Evolutionary conservation across 106 monocot genomes (phyloP), one percentile per base, ranked within the genome.

Genomic region (Posidonia australis): DNA sequence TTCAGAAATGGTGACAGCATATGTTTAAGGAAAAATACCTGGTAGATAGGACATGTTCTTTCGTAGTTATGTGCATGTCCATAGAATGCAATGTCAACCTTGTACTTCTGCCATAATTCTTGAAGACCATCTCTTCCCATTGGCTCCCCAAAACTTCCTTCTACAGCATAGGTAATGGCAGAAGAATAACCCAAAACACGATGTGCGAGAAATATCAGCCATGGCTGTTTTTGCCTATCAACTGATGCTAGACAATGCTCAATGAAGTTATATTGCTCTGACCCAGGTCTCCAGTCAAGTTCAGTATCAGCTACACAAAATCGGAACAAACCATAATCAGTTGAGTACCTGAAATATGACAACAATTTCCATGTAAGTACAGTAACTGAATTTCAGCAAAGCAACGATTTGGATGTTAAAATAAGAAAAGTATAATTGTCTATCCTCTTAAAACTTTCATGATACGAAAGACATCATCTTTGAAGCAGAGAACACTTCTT

Each of bases 261-360:
- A 1, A 98, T 82, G 62, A 96, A 98, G 30, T 79, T 76, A 61
- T 90, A 87, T 54, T 98, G 96, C 71, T 87, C 80, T 13, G 84
- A 79, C 13, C 90, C 90, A 6, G 77, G 87, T 59, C 90, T 84
- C 90, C 87, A 90, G 29, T 90, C 90, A 30, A 82, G 81, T 70
- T 98, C 87, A 2, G 84, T 98, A 78, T 98, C 81, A 41, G 96
- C 90, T 70, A 98, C 63, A 60, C 90, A 98, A 68, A 98, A 98
- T 21, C 69, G 81, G 58, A 98, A 98, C 96, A 91, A 85, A 5
- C 96, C 96, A 57, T 82, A 96, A 77, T 87, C 86, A 20, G 84
- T 90, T 23, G 78, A 76, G 46, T 94, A 94, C 93, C 93, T 89
- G 65, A 45, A 44, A 27, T 18, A 24, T 25, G 31, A 23, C 19